These are phyloP conservation scores for Diaporthe amygdali DNA, from an alignment of 2,329 filamentous ascomycete species.

Conservation along the genomic window DNA sequence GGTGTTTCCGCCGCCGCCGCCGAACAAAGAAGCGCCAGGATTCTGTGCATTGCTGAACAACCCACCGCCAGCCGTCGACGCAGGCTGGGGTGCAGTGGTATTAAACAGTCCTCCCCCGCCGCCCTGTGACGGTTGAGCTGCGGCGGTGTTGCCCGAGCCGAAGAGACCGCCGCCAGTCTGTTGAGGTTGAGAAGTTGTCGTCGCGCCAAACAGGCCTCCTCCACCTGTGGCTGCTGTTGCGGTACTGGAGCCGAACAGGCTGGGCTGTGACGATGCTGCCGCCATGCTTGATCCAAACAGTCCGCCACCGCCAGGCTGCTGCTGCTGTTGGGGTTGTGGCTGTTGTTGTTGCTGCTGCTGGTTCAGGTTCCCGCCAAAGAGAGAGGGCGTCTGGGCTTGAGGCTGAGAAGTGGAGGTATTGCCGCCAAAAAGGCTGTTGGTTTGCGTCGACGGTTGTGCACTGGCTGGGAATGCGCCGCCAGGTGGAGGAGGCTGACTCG, in stretches of 20 bases:
- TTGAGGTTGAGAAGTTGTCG: conserved; percentile 23
- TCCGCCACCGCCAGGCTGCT: conserved; percentile 26
- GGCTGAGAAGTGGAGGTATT: conserved; percentile 18
- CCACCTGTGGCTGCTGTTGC: conserved; percentile 23
- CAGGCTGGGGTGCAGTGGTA: conserved; percentile 21
- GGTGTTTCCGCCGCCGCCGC: conserved; percentile 25
- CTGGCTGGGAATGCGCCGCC: conserved; percentile 29
- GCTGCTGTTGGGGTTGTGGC: conserved; percentile 33
- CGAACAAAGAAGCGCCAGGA: conserved; percentile 25
- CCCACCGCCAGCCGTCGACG: conserved; percentile 35
- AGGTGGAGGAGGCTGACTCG: conserved; percentile 38
- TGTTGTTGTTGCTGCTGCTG: conserved; percentile 32
- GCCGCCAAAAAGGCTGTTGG: conserved; percentile 43
- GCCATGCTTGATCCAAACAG: conserved; percentile 37
- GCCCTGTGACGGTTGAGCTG: conserved; percentile 29
- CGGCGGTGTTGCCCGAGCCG: conserved; percentile 30
- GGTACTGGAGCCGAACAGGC: conserved; percentile 29
- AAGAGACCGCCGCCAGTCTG: conserved; percentile 39
- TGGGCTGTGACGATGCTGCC: conserved; percentile 30
- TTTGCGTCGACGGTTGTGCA: conserved; percentile 32
- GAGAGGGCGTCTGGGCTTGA: conserved; percentile 26
- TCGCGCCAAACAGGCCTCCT: conserved; percentile 22
- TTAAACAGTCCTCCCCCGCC: conserved; percentile 29
- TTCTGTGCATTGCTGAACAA: conserved; percentile 40
- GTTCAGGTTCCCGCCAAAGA: conserved; percentile 37